Conservation (phyloP, 1,284 basidiomycete genomes). For the Leccinum griseonigrum region DNA sequence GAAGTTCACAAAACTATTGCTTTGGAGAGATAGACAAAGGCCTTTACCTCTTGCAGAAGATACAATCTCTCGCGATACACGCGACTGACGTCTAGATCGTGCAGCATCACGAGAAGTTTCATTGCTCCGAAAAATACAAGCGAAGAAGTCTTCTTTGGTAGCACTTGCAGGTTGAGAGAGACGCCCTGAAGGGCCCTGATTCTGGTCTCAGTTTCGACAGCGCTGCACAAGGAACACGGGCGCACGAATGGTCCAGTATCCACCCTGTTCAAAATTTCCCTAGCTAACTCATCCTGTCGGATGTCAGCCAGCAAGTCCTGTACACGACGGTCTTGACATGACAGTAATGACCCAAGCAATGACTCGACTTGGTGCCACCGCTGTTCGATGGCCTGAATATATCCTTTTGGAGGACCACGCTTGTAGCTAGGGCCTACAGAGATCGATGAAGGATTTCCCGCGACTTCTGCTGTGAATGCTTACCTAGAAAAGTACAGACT, state of each 20-base stretch:
- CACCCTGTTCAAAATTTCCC: constrained; percentile 69
- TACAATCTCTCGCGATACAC: constrained; percentile 73
- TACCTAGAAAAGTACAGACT: constrained; percentile 81
- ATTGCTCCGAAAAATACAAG: constrained; percentile 63
- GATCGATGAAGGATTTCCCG: background rate
- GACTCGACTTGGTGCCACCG: constrained; percentile 88
- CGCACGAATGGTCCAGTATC: constrained; percentile 72
- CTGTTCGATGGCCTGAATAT: constrained; percentile 88
- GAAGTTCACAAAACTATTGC: constrained; percentile 11
- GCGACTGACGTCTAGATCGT: constrained; percentile 68
- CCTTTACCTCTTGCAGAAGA: constrained; percentile 58
- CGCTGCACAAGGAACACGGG: background rate
- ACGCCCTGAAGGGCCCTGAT: constrained; percentile 63
- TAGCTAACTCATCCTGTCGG: constrained; percentile 65
- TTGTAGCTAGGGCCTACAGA: constrained; percentile 75
- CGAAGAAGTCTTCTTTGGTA: constrained; percentile 69
- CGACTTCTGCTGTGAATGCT: constrained; percentile 10
- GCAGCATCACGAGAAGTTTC: constrained; percentile 55
- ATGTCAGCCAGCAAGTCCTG: constrained; percentile 68
- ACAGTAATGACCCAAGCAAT: constrained; percentile 72
- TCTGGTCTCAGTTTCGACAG: constrained; percentile 8
- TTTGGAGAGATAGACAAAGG: constrained; percentile 2
- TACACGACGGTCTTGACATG: constrained; percentile 69
- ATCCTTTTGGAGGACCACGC: constrained; percentile 85
- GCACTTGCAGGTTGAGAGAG: constrained; percentile 47